Base-by-base conservation (phyloP, 2,329 filamentous ascomycete species). In the Neopestalotiopsis sp. region DNA sequence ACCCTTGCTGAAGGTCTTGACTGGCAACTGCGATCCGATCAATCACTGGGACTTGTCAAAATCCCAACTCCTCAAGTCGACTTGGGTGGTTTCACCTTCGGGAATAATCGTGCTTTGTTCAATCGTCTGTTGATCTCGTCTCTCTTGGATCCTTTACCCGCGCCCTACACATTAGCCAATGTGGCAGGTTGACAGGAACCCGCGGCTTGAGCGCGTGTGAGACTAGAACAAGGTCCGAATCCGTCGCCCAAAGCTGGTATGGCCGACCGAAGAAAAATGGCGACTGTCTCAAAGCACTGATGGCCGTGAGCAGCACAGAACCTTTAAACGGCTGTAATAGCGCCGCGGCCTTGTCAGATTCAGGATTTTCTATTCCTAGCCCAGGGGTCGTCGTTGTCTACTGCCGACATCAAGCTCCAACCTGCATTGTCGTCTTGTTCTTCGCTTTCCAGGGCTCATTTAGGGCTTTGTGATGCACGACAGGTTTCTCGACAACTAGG, bases 1-100 rank as follows among this genome's bases (percentile, higher is more conserved):
- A 24, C 45, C 45, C 45, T 53, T 53, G 45, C 20, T 53, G 45
- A 7, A 7, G 34, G 34, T 7, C 34, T 28, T 28, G 45, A 53
- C 45, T 53, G 45, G 45, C 45, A 53, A 53, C 45, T 53, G 45
- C 45, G n/a, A 53, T 53, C 45, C 45, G n/a, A 53, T 53, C 45
- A 53, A 14, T 53, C 13, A 49, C n/a, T 49, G 42, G 45, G 17
- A 53, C 45, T 53, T 53, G 45, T 20, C 45, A 53, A 53, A 53
- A 53, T 53, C 45, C 45, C 4, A 49, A 13, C 7, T n/a, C 45
- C n/a, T n/a, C 17, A 53, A 53, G 14, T 20, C n/a, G 45, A 4
- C 10, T 20, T 20, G 45, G 45, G 45, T 17, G 45, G 45, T 53
- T 53, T 53, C 45, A 53, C 45, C 45, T 28, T 53, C 45, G 45